phyloP scores from a whole-genome alignment of 176 grass and related monocot species.

The Carex littledalei region DNA sequence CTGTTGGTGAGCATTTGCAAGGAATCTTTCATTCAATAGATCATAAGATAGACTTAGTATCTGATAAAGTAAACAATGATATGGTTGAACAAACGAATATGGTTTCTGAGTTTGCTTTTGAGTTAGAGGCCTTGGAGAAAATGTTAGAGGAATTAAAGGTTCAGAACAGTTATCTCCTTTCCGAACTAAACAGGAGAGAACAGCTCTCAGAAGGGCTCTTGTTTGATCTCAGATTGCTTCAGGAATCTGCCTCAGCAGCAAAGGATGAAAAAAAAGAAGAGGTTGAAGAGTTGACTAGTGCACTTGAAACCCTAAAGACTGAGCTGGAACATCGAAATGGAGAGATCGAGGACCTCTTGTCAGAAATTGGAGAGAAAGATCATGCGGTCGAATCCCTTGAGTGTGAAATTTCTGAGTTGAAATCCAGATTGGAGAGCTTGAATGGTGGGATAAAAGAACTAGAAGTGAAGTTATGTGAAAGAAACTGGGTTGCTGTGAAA shows the following conservation, averaged over 20 bases:
- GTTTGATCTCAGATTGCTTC: conserved; percentile 90
- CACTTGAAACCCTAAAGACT: conserved; percentile 49
- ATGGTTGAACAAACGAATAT: conserved; percentile 39
- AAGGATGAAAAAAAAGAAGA: conserved; percentile 66
- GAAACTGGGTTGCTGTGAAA: conserved; percentile 29
- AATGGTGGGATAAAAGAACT: conserved; percentile 28
- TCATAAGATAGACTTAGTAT: conserved; percentile 39
- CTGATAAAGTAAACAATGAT: conserved; percentile 38
- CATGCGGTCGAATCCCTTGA: conserved; percentile 31
- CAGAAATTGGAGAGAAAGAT: conserved; percentile 48
- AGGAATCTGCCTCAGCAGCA: conserved; percentile 69
- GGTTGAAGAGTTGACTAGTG: conserved; percentile 42
- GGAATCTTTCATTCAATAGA: conserved; percentile 39
- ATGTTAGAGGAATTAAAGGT: conserved; percentile 42
- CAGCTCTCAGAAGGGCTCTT: conserved; percentile 67
- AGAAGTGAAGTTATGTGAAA: conserved; percentile 53
- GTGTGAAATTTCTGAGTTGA: conserved; percentile 56
- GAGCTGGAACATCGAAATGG: conserved; percentile 38
- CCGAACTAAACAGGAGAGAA: conserved; percentile 74
- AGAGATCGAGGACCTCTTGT: conserved; percentile 43
- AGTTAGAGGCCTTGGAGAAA: conserved; percentile 42
- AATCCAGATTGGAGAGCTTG: conserved; percentile 43
- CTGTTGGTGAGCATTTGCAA: conserved; percentile 26
- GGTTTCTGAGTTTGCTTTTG: conserved; percentile 44
- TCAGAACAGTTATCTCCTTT: conserved; percentile 47